Conservation (phyloP, 495 filamentous ascomycete genomes). For the Penicillium goetzii region DNA sequence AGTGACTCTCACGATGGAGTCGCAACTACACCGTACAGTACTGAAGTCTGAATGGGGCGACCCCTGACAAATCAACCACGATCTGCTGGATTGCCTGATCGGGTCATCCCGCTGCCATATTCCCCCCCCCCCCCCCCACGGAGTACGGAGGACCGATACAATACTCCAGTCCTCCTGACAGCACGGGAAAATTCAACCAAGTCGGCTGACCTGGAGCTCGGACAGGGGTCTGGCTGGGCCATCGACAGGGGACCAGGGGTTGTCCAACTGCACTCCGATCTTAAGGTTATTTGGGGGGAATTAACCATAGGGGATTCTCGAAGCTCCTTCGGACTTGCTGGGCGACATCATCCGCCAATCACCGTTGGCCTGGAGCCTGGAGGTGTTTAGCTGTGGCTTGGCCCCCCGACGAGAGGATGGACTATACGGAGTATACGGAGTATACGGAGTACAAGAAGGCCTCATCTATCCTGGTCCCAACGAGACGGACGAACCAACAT, state of each 20-base stretch:
- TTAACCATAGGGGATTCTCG: slow-evolving; percentile 26
- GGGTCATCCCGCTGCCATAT: slow-evolving; percentile 24
- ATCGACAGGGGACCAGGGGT: not conserved
- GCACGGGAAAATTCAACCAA: slow-evolving; percentile 18
- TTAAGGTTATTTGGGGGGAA: slow-evolving; percentile 23
- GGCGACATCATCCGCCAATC: slow-evolving; percentile 21
- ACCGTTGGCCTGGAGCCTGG: not conserved
- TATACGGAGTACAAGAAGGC: not conserved
- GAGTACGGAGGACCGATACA: slow-evolving; percentile 1
- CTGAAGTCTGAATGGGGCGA: not conserved
- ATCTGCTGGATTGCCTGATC: slow-evolving; percentile 24
- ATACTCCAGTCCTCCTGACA: not conserved
- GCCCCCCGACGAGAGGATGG: not conserved
- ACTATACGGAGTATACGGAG: too few relatives aligned
- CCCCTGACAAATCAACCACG: slow-evolving; percentile 13
- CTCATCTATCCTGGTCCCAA: not conserved
- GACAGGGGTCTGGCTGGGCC: slow-evolving; percentile 14
- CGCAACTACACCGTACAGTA: not conserved
- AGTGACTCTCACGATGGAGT: slow-evolving; percentile 9
- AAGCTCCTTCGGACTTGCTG: slow-evolving; percentile 18
- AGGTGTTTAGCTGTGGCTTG: slow-evolving; percentile 2
- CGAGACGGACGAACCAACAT: not conserved
- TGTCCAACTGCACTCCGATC: not conserved
- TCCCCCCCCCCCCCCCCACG: not conserved
- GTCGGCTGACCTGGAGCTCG: slow-evolving; percentile 30